phyloP scores from a whole-genome alignment of 371 early-diverging fungal species.

The Syncephalastrum contaminatum region DNA sequence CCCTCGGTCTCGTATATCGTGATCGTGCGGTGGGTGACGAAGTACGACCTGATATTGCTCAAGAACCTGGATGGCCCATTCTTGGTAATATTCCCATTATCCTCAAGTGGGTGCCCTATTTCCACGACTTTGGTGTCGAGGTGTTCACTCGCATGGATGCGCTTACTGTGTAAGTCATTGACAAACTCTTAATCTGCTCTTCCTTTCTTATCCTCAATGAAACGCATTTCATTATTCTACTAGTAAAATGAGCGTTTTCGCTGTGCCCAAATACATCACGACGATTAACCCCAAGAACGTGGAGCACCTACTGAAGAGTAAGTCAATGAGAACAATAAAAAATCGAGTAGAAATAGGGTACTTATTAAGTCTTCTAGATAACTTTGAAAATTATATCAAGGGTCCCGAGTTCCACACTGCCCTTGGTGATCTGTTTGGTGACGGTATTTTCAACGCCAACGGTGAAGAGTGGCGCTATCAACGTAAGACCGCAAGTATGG shows the following conservation, averaged over 20 bases:
- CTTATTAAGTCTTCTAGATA: slow-evolving; percentile 18
- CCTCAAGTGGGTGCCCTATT: slow-evolving; percentile 5
- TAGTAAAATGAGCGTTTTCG: slow-evolving; percentile 14
- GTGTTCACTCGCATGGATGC: slow-evolving; percentile 5
- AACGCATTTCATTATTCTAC: slow-evolving; percentile 10
- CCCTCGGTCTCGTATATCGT: slow-evolving; percentile 3
- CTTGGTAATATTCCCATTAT: slow-evolving; percentile 11
- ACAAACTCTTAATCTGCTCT: background rate
- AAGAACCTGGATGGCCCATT: slow-evolving; percentile 12
- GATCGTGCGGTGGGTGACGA: slow-evolving; percentile 13
- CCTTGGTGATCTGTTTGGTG: slow-evolving; percentile 30
- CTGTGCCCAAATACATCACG: slow-evolving; percentile 26
- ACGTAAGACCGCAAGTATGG: slow-evolving; percentile 41
- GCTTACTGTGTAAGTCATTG: slow-evolving; percentile 15
- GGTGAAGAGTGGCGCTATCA: slow-evolving; percentile 42
- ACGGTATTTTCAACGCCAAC: slow-evolving; percentile 50
- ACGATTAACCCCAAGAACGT: slow-evolving; percentile 45
- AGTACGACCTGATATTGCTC: slow-evolving; percentile 4
- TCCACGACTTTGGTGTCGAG: slow-evolving; percentile 6
- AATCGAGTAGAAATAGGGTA: background rate
- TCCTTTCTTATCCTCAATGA: background rate
- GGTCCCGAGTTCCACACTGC: slow-evolving; percentile 32
- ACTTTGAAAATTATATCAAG: slow-evolving; percentile 47
- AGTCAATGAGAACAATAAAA: background rate
- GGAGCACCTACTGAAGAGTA: slow-evolving; percentile 37